Base-by-base conservation (phyloP, 2,329 filamentous ascomycete species). In the Exophiala bonariae region DNA sequence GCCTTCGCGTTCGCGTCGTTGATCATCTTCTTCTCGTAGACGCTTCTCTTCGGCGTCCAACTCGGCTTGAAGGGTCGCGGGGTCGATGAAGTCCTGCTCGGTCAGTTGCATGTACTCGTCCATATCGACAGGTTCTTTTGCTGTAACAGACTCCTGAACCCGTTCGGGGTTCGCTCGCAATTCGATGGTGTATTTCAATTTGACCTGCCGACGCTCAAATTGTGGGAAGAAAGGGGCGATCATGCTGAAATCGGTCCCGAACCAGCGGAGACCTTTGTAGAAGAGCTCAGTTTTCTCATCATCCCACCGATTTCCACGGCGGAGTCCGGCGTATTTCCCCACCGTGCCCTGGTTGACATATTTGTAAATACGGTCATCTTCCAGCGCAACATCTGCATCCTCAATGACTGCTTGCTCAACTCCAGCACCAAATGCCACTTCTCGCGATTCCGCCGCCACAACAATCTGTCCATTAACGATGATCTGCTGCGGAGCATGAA, bases 191-290 rank as follows among this genome's bases (percentile, higher is more conserved):
- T 83, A 85, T 57, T 85, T 85, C 13, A 75, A 63, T 63, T 85
- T 85, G 57, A 85, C 79, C 58, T 80, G 75, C n/a, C 74, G 72
- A n/a, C 82, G 71, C 8, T 76, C 79, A 37, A 75, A 71, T 9
- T 76, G 76, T 1, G 78, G 77, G 55, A 85, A 83, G 67, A 85
- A 72, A 57, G 74, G 78, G 55, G 85, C 82, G 64, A 83, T 79
- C 65, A 76, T 74, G 47, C 46, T 54, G 56, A 85, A 85, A 59
- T 85, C 81, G 0, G 80, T 85, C 28, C 82, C 82, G 57, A 83
- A 85, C 70, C 80, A 80, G 16, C 73, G 70, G 11, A 85, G 67
- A 1, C 79, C 81, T 36, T 81, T 72, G 61, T 84, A 85, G 61
- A 85, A 85, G 9, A 76, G 60, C 33, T 83, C 77, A 0, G 81